A percentile compares a stretch with the other conserved stretches of the same genome.
These are phyloP conservation scores for Bromus sterilis DNA, from an alignment of 176 grass and related monocot genomes.

Conservation along the genomic window DNA sequence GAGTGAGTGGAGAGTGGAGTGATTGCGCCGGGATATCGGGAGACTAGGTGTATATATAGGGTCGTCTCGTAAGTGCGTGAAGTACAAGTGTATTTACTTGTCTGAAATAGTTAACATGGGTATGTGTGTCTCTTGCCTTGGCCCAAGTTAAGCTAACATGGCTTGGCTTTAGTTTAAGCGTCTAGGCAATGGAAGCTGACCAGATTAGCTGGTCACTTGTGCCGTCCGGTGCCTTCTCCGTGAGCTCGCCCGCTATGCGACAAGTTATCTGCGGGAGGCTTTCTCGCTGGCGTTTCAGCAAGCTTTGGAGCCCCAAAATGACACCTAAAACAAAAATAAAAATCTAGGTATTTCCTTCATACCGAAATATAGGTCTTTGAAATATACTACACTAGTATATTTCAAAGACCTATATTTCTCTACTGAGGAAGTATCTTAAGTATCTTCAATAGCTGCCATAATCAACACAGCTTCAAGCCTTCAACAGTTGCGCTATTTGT, in stretches of 20 bases:
- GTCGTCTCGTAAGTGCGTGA: neutral
- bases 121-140: neutral
- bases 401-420: no score
- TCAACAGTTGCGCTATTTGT: no score
- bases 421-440: no score
- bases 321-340: neutral
- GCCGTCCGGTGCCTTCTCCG: neutral
- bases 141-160: neutral
- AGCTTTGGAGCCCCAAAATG: neutral
- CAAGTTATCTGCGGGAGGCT: neutral
- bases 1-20: neutral
- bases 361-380: no score
- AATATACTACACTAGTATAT: no score
- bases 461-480: no score
- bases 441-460: no score
- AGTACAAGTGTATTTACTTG: neutral
- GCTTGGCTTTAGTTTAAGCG: neutral
- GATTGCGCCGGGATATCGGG: neutral
- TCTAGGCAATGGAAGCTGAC: neutral
- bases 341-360: no score
- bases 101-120: neutral
- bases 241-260: neutral
- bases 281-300: neutral
- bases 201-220: neutral
- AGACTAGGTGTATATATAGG: conserved; percentile 10